Evolutionary conservation across 768 basidiomycete genomes (phyloP).

Genomic region (Brasilioporus rufonigricans): DNA sequence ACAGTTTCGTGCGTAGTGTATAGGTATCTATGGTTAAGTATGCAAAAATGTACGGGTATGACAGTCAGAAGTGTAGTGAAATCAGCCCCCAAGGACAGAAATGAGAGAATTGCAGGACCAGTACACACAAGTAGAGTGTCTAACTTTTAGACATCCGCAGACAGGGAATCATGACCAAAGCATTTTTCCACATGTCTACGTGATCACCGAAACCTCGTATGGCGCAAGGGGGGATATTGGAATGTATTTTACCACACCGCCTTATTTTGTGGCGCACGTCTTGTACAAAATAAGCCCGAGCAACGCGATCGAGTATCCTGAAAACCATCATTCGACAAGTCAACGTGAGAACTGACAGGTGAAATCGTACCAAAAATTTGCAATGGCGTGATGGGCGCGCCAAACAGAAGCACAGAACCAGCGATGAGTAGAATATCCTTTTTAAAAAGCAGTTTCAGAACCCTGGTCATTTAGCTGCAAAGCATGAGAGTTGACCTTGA

Average conservation of each 20-base stretch:
- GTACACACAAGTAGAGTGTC: neutral
- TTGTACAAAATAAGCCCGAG: conserved; percentile 84
- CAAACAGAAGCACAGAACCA: conserved; percentile 86
- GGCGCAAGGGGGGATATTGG: no score
- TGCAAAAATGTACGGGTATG: conserved; percentile 1
- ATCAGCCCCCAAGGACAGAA: neutral
- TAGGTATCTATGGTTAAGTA: conserved; percentile 12
- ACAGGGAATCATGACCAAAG: neutral
- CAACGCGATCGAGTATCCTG: conserved; percentile 87
- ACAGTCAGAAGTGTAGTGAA: no score
- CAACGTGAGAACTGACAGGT: neutral
- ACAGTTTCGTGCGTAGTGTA: conserved; percentile 3
- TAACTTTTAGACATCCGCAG: neutral
- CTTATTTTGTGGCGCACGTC: conserved; percentile 62
- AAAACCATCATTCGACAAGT: neutral
- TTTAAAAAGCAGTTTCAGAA: conserved; percentile 27
- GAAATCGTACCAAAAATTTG: conserved; percentile 71
- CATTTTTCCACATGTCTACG: neutral
- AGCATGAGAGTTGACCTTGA: conserved; percentile 58
- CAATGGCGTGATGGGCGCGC: conserved; percentile 72
- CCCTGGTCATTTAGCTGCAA: no score
- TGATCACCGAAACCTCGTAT: neutral
- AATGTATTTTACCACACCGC: no score
- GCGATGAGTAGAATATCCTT: conserved; percentile 91
- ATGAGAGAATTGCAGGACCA: neutral